Evolutionary conservation across 176 grass and related monocot species (phyloP).

Genomic region (Carex pumila): DNA sequence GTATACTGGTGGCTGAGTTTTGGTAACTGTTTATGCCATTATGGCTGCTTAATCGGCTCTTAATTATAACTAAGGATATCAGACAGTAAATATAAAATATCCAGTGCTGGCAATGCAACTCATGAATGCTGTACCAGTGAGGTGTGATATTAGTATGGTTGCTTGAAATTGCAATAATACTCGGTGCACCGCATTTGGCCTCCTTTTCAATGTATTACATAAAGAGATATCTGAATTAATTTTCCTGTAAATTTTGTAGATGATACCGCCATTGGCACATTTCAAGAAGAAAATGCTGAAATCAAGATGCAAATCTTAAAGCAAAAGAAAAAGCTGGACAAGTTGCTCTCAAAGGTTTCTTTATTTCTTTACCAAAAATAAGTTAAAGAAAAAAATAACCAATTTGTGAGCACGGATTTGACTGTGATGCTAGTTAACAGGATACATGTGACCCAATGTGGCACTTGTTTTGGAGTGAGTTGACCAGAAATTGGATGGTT

Average conservation of each 20-base stretch:
- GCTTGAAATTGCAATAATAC: neutral
- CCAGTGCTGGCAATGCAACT: neutral
- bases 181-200: neutral
- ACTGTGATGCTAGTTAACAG: neutral
- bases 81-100: neutral
- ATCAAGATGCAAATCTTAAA: constrained; percentile 40
- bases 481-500: neutral
- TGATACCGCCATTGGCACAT: constrained; percentile 25
- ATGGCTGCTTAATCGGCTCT: neutral
- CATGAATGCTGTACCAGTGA: neutral
- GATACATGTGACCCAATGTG: neutral
- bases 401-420: neutral
- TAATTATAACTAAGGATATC: neutral
- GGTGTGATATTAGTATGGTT: neutral
- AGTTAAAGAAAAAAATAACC: neutral
- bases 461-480: neutral
- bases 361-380: neutral
- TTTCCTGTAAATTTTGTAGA: constrained; percentile 31
- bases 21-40: neutral
- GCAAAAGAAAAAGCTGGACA: constrained; percentile 67
- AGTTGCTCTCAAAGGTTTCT: constrained; percentile 61
- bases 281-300: constrained; percentile 42
- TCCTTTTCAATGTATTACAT: neutral
- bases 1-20: neutral
- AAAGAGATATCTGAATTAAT: neutral